Conservation (phyloP, 2,329 filamentous ascomycete genomes). For the Penicillium sclerotigenum region DNA sequence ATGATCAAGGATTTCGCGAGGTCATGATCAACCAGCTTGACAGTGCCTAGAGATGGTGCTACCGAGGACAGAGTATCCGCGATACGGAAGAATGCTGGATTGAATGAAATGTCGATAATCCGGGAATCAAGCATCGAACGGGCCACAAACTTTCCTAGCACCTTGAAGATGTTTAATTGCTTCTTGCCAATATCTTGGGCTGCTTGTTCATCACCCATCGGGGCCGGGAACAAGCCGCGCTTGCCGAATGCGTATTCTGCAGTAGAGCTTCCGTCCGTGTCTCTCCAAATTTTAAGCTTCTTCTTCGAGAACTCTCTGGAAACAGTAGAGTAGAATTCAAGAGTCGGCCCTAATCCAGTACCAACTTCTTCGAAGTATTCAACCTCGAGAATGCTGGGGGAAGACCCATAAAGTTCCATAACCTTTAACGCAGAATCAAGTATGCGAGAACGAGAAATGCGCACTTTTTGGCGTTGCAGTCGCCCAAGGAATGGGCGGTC, state of each 20-base stretch:
- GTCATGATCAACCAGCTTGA: conserved; percentile 83
- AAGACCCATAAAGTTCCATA: conserved; percentile 97
- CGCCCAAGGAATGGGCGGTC: conserved; percentile 88
- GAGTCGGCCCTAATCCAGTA: conserved; percentile 87
- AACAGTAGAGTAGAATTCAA: conserved; percentile 97
- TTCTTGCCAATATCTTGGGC: conserved; percentile 76
- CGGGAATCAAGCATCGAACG: conserved; percentile 97
- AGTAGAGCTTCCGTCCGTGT: conserved; percentile 71
- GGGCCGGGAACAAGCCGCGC: conserved; percentile 85
- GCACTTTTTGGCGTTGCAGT: conserved; percentile 94
- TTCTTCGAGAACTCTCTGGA: conserved; percentile 97
- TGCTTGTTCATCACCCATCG: conserved; percentile 76
- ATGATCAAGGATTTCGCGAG: conserved; percentile 81
- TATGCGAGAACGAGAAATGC: conserved; percentile 91
- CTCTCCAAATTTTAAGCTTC: conserved; percentile 94
- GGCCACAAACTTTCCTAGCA: conserved; percentile 94
- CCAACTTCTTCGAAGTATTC: conserved; percentile 99
- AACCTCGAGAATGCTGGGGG: conserved; percentile 90
- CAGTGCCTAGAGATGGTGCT: conserved; percentile 78
- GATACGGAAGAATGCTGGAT: conserved; percentile 95
- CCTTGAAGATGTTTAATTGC: conserved; percentile 82
- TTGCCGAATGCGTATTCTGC: conserved; percentile 83
- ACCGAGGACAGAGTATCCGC: conserved; percentile 67
- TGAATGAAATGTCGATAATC: conserved; percentile 97
- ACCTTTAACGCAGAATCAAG: conserved; percentile 96